Evolutionary conservation across 495 filamentous ascomycete genomes (phyloP).

Genomic region (Aspergillus indologenus): DNA sequence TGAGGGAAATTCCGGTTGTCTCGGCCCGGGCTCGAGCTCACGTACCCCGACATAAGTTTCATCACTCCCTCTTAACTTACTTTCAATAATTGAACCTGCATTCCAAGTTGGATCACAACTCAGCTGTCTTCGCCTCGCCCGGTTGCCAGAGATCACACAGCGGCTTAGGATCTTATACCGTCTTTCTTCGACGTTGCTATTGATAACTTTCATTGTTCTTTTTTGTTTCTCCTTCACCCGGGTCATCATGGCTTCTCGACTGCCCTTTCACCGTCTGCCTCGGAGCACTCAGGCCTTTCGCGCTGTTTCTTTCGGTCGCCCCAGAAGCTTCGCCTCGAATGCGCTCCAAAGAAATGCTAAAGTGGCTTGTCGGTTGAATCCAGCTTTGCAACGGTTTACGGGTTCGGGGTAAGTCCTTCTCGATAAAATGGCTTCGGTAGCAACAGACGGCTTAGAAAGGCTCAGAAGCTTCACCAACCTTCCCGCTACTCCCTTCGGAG

Average conservation of each 20-base stretch:
- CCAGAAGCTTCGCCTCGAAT: constrained; percentile 19
- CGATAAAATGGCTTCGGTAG: neutral
- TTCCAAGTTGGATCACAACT: neutral
- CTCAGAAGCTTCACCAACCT: constrained; percentile 25
- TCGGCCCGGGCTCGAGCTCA: constrained; percentile 27
- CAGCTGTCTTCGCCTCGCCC: neutral
- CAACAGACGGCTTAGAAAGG: constrained; percentile 8
- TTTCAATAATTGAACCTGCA: neutral
- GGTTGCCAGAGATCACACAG: neutral
- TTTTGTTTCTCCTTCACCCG: constrained; percentile 1
- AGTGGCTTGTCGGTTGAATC: constrained; percentile 11
- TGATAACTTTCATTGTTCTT: neutral
- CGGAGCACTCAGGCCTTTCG: constrained; percentile 24
- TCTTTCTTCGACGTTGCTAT: neutral
- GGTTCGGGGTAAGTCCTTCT: constrained; percentile 28
- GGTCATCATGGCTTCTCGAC: constrained; percentile 42
- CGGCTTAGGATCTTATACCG: neutral
- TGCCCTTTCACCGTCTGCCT: constrained; percentile 38
- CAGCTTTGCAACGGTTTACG: constrained; percentile 27
- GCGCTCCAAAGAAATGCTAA: constrained; percentile 9
- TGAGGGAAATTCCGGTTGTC: constrained; percentile 31
- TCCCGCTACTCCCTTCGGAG: constrained; percentile 29
- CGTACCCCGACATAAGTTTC: constrained; percentile 15
- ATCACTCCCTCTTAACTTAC: constrained; percentile 11
- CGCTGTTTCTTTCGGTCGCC: constrained; percentile 7